Base-by-base conservation (phyloP, 768 basidiomycete genomes). In the Arthromyces matolae region DNA sequence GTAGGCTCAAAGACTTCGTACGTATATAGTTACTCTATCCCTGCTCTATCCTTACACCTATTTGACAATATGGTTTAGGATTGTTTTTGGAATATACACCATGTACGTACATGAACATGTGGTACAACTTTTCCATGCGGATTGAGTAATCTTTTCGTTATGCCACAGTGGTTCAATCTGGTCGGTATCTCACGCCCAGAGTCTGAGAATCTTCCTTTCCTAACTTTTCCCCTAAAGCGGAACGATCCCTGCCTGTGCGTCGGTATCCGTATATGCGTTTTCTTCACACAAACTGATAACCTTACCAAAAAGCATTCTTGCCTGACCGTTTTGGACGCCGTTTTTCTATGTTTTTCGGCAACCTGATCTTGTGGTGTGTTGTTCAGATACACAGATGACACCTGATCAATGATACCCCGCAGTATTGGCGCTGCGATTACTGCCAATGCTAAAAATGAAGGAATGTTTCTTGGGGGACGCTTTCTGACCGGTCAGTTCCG, bases 61-160 rank as follows among this genome's bases (percentile, higher is more conserved):
- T n/a, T n/a, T n/a, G n/a, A n/a, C n/a, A n/a, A n/a, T n/a, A n/a
- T n/a, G n/a, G n/a, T n/a, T 44, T 35, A 71, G 75, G 25, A 76
- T 79, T 34, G 73, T 79, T 22, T 80, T 78, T 52, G 78, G 78
- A 13, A 78, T 80, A 44, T 78, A 70, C 57, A 76, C 76, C 4
- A 64, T 78, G 71, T 71, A 51, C 27, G 67, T 44, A 16, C n/a
- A n/a, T n/a, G n/a, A n/a, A n/a, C n/a, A n/a, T 22, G 16, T 40
- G 58, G 27, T 31, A n/a, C 8, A 19, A 29, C 18, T 6, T 36
- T n/a, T 10, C 5, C n/a, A n/a, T 45, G n/a, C 42, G 22, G 50
- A 18, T 35, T 37, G 16, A 42, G 40, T 14, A 10, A n/a, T 47
- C 33, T 32, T 12, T 33, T 28, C 7, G 5, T n/a, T n/a, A 42